Conservation (phyloP, 176 grass and related monocot genomes). For the Oryza brachyantha region DNA sequence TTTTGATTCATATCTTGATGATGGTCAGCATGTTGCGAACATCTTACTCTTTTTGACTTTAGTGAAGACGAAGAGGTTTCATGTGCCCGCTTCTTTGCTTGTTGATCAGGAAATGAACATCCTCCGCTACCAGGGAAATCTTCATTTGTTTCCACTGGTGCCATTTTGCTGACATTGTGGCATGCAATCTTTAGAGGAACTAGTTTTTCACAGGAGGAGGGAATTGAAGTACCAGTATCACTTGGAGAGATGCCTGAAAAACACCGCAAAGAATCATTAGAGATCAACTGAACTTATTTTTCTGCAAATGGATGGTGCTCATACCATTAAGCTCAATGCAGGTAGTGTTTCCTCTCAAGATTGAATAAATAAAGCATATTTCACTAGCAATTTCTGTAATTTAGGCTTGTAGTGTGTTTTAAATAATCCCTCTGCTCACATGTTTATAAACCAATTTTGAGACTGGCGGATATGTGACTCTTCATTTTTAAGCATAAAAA, state of each 20-base stretch:
- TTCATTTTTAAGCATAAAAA: not conserved
- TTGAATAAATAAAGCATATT: not conserved
- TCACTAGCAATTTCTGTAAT: not conserved
- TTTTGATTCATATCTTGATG: slow-evolving; percentile 32
- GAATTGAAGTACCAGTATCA: slow-evolving; percentile 23
- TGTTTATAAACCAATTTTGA: not conserved
- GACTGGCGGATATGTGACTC: not conserved
- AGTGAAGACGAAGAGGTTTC: slow-evolving; percentile 67
- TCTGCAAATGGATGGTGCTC: not conserved
- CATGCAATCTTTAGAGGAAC: slow-evolving; percentile 27
- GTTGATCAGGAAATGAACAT: slow-evolving; percentile 36
- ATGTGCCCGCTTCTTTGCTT: slow-evolving; percentile 58
- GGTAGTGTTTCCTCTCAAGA: not conserved
- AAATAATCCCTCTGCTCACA: not conserved
- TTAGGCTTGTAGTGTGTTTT: not conserved
- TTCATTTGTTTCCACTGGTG: slow-evolving; percentile 16
- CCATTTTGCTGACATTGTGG: slow-evolving; percentile 17
- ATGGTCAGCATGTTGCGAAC: slow-evolving; percentile 27
- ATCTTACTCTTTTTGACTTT: slow-evolving; percentile 82
- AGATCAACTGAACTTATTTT: slow-evolving; percentile 9
- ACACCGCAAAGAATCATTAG: not conserved
- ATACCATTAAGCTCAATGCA: not conserved
- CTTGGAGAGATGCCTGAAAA: slow-evolving; percentile 54
- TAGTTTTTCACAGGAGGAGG: slow-evolving; percentile 22
- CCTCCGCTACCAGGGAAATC: slow-evolving; percentile 12